Base-by-base conservation (phyloP, 768 basidiomycete genomes). In the Trametes cingulata region DNA sequence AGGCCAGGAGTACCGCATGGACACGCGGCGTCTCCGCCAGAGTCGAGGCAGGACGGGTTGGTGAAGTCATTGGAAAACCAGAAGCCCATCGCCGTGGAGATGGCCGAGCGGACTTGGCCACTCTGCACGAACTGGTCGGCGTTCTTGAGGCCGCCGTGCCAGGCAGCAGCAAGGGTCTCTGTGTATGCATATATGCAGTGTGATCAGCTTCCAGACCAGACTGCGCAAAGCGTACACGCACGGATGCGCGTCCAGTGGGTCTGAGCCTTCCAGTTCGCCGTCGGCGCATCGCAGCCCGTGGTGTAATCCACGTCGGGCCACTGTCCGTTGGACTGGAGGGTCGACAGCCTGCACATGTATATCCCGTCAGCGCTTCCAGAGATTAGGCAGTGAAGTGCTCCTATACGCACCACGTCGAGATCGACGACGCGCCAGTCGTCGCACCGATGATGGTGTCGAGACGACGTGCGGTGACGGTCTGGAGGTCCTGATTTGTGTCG, bases 241-340 rank as follows among this genome's bases (percentile, higher is more conserved):
- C 74, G 64, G 10, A 73, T 58, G 15, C 74, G 61, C 12, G 49
- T 39, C 73, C 84, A 87, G 62, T 88, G 86, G 1, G 62, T 69
- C 69, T 83, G 77, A 13, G 86, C 86, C 9, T 86, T 85, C 87
- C 87, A 90, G 64, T 85, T 88, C 5, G 86, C 86, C 9, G 81
- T 77, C 55, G 79, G 80, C 12, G 85, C 87, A 45, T 73, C 69
- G 61, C 87, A 90, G 4, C 87, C 87, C 20, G 83, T 75, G 0
- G 82, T 78, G 66, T 88, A 87, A 66, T 88, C 79, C 19, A 89
- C 65, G 64, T 82, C 80, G 3, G 82, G 80, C 84, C 84, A 85
- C 67, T 79, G 77, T 2, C 68, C 69, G 33, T 70, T 56, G 14
- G 73, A 17, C 19, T 76, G 76, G n/a, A 84, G 77, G 40, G 79